Evolutionary conservation across 257 asterid species (phyloP).

Genomic region (Phtheirospermum japonicum): DNA sequence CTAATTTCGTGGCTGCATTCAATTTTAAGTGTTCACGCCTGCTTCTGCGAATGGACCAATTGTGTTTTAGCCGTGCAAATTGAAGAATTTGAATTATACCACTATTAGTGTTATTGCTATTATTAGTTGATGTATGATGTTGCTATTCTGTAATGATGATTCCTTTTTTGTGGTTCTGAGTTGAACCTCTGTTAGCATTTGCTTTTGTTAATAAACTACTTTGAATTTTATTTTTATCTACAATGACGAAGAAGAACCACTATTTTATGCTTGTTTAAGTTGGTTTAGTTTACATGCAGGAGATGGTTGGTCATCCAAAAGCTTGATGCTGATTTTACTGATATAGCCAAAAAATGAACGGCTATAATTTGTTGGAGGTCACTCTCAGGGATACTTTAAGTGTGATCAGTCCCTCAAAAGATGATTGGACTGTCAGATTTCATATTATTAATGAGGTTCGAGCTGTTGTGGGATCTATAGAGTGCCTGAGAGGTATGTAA

Average conservation of each 20-base stretch:
- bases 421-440: conserved; percentile 67
- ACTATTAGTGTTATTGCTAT: too few species aligned
- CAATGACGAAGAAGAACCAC: background rate
- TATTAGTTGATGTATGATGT: background rate
- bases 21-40: background rate
- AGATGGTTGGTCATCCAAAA: conserved; percentile 15
- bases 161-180: background rate
- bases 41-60: conserved; percentile 6
- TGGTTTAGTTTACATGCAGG: conserved; percentile 32
- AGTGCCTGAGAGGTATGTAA: conserved; percentile 74
- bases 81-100: too few species aligned
- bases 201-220: too few species aligned
- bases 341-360: conserved; percentile 40
- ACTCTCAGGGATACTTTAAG: conserved; percentile 49
- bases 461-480: conserved; percentile 50
- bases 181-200: background rate
- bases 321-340: conserved; percentile 25
- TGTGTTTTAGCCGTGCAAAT: too few species aligned
- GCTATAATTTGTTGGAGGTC: conserved; percentile 45
- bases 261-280: background rate
- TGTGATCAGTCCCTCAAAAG: conserved; percentile 43
- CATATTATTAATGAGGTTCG: conserved; percentile 53
- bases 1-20: too few species aligned
- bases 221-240: background rate
- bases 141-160: background rate